Percentiles rank a stretch among this genome's conserved stretches.
Conservation (phyloP, 768 basidiomycete species). For the Lactifluus echinatus region DNA sequence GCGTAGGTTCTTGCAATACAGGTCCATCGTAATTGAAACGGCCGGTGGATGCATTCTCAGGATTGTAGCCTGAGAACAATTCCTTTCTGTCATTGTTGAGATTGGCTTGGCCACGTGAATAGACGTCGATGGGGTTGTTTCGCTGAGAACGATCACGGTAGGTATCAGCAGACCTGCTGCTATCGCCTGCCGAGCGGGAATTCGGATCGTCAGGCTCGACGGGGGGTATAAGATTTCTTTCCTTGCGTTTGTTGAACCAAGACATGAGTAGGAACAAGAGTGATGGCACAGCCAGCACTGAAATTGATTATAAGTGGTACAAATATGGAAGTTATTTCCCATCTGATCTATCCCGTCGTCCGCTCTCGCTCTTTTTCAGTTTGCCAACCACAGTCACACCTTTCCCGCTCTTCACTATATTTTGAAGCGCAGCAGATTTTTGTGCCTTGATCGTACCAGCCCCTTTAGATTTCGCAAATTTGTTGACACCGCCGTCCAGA, state of each 20-base stretch:
- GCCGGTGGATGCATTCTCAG: conserved; percentile 47
- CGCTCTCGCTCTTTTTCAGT: conserved; percentile 29
- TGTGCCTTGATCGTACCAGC: conserved; percentile 58
- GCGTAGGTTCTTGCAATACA: conserved; percentile 35
- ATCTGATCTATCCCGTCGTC: neutral
- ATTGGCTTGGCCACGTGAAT: conserved; percentile 52
- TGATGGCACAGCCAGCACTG: neutral
- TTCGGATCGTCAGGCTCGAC: conserved; percentile 35
- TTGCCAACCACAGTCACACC: conserved; percentile 88
- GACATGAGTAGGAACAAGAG: conserved; percentile 39
- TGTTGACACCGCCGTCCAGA: conserved; percentile 57
- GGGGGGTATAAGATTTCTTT: conserved; percentile 61
- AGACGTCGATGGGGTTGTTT: conserved; percentile 49
- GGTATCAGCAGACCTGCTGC: conserved; percentile 23
- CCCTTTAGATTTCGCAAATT: conserved; percentile 48
- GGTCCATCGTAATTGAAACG: conserved; percentile 54
- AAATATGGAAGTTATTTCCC: conserved; percentile 3
- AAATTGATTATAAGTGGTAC: neutral
- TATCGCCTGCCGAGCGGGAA: conserved; percentile 47
- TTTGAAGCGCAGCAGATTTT: conserved; percentile 77
- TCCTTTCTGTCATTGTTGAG: conserved; percentile 61
- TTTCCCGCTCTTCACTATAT: conserved; percentile 73
- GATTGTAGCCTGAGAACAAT: conserved; percentile 68
- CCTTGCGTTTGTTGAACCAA: conserved; percentile 55
- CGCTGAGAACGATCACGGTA: conserved; percentile 40